phyloP scores from a whole-genome alignment of 2,329 filamentous ascomycete genomes.

The Botrytis squamosa region DNA sequence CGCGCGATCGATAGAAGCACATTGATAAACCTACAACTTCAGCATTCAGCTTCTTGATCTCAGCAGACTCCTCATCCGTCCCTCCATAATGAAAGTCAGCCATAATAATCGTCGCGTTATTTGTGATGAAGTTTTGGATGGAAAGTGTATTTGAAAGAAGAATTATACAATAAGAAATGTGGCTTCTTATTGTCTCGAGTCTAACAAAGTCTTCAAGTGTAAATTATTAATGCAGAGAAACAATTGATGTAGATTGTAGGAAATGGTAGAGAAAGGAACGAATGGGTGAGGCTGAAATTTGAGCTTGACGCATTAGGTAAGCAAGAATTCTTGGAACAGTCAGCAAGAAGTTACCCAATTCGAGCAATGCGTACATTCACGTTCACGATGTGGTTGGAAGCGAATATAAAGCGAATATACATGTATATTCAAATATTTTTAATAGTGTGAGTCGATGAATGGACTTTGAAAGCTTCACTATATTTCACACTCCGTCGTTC shows the following conservation, averaged over 20 bases:
- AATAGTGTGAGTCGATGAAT: not conserved
- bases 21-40: constrained; percentile 66
- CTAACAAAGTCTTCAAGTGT: not conserved
- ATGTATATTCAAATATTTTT: not conserved
- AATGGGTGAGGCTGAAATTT: constrained; percentile 16
- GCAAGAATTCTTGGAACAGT: not conserved
- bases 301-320: constrained; percentile 3
- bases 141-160: not conserved
- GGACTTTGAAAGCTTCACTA: not conserved
- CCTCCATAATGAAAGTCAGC: constrained; percentile 72
- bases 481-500: not conserved
- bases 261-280: not conserved
- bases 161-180: not conserved
- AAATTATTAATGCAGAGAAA: constrained; percentile 9
- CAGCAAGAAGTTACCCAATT: not conserved
- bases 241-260: constrained; percentile 7
- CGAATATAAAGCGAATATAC: not conserved
- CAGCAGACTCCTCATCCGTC: constrained; percentile 76
- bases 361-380: not conserved
- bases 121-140: constrained; percentile 2
- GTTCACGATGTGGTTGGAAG: not conserved
- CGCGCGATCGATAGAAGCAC: not conserved
- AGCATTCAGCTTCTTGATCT: constrained; percentile 74
- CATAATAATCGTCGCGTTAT: constrained; percentile 47
- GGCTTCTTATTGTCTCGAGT: not conserved